Percentiles rank a stretch among this genome's conserved stretches.
Evolutionary conservation across 2,329 filamentous ascomycete species (phyloP).

Genomic region (Xylariaceae sp.): DNA sequence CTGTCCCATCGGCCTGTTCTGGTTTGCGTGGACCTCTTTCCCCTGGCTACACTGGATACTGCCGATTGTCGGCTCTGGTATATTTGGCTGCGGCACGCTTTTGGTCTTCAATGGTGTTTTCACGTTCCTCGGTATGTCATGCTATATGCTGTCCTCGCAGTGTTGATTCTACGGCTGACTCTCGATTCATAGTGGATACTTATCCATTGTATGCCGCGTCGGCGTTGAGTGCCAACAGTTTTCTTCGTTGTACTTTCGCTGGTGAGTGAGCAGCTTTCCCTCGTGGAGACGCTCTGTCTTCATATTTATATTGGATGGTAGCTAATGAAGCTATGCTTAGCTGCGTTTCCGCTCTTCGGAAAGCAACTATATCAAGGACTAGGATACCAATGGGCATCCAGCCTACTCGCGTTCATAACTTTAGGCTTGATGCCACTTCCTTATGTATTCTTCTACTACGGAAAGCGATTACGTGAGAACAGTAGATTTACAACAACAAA

Average conservation of each 20-base stretch:
- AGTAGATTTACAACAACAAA: slow-evolving; percentile 43
- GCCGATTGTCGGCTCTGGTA: slow-evolving; percentile 72
- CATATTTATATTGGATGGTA: slow-evolving; percentile 8
- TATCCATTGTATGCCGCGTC: slow-evolving; percentile 78
- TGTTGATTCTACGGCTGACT: slow-evolving; percentile 14
- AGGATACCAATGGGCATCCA: slow-evolving; percentile 73
- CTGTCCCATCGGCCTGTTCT: slow-evolving; percentile 82
- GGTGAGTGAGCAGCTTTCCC: slow-evolving; percentile 49
- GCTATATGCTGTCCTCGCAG: not conserved
- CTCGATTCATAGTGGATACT: slow-evolving; percentile 64
- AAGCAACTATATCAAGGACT: slow-evolving; percentile 73
- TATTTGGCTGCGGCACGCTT: slow-evolving; percentile 75
- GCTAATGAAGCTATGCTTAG: slow-evolving; percentile 45
- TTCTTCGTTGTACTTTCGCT: slow-evolving; percentile 78
- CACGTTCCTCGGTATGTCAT: slow-evolving; percentile 74
- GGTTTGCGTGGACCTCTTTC: slow-evolving; percentile 87
- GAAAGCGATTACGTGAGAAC: slow-evolving; percentile 60
- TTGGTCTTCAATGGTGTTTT: slow-evolving; percentile 85
- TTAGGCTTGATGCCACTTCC: slow-evolving; percentile 69
- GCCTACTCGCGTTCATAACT: slow-evolving; percentile 65
- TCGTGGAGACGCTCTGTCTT: not conserved
- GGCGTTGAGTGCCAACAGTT: slow-evolving; percentile 83
- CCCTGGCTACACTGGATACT: slow-evolving; percentile 76
- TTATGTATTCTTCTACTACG: slow-evolving; percentile 66
- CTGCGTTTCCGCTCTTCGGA: slow-evolving; percentile 78